These are phyloP conservation scores for Fraxinus excelsior DNA, from an alignment of 257 asterid genomes.

Conservation along the genomic window DNA sequence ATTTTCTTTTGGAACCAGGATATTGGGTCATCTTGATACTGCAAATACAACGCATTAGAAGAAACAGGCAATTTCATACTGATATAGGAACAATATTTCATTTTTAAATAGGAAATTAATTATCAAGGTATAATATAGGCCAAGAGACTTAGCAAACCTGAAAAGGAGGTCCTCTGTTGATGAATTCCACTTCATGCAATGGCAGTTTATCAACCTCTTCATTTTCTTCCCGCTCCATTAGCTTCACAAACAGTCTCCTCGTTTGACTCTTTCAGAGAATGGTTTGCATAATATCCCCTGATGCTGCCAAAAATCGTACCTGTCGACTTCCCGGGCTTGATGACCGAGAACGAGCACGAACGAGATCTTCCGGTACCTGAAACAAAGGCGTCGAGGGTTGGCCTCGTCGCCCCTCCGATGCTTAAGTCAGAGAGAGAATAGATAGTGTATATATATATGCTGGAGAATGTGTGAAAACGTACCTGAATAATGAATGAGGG, in stretches of 20 bases:
- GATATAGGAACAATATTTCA: conserved; percentile 7
- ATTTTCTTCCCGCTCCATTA: conserved; percentile 72
- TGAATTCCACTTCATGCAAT: conserved; percentile 88
- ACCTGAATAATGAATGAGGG: too few relatives aligned
- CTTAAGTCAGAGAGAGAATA: too few relatives aligned
- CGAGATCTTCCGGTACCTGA: too few relatives aligned
- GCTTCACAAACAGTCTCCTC: conserved; percentile 47
- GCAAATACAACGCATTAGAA: conserved; percentile 14
- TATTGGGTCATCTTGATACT: conserved; percentile 70
- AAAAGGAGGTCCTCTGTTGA: conserved; percentile 98
- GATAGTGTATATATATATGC: too few relatives aligned
- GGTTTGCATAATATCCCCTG: conserved; percentile 81
- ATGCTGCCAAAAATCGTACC: too few relatives aligned
- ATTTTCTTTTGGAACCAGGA: conserved; percentile 89
- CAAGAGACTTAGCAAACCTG: conserved; percentile 55
- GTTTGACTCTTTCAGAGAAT: conserved; percentile 60
- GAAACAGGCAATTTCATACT: too few relatives aligned
- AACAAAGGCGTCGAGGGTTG: too few relatives aligned
- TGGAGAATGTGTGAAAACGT: too few relatives aligned
- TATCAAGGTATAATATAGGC: neutral
- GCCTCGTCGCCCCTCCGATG: too few relatives aligned
- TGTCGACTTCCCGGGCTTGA: too few relatives aligned
- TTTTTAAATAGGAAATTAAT: conserved; percentile 15
- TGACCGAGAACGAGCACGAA: too few relatives aligned
- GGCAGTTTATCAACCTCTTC: conserved; percentile 78